Percentiles rank a stretch among this genome's conserved stretches.
Evolutionary conservation across 306 rosid species (phyloP).

Genomic region (Carpinus fangiana): DNA sequence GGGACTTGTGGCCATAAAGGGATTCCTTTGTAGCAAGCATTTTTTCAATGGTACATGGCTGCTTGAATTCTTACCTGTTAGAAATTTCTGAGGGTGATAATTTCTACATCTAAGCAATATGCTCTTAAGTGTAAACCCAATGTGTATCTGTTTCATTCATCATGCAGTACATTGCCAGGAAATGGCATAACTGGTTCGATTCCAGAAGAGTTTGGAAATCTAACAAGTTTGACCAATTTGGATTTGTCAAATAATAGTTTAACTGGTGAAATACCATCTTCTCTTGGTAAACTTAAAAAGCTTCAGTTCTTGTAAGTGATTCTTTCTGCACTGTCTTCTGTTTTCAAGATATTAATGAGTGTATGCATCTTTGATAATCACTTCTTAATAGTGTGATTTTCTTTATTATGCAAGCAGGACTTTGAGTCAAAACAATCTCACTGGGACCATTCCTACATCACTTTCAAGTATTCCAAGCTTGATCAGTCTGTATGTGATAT

Average conservation of each 20-base stretch:
- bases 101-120: background rate
- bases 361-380: slow-evolving; percentile 21
- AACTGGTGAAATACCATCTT: slow-evolving; percentile 77
- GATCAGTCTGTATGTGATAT: slow-evolving; percentile 66
- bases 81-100: slow-evolving; percentile 8
- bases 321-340: slow-evolving; percentile 10
- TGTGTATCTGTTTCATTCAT: slow-evolving; percentile 26
- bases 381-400: slow-evolving; percentile 27
- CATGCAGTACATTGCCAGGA: slow-evolving; percentile 77
- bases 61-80: background rate
- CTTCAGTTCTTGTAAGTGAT: slow-evolving; percentile 91
- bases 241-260: slow-evolving; percentile 78
- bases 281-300: slow-evolving; percentile 71
- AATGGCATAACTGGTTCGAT: slow-evolving; percentile 75
- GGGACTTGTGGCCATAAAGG: background rate
- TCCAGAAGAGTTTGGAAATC: slow-evolving; percentile 78
- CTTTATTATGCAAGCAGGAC: slow-evolving; percentile 58
- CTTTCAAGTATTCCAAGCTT: slow-evolving; percentile 60
- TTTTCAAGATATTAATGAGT: slow-evolving; percentile 13
- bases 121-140: slow-evolving; percentile 14
- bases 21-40: background rate
- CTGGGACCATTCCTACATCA: slow-evolving; percentile 80
- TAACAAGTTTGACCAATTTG: slow-evolving; percentile 67
- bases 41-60: background rate
- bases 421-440: slow-evolving; percentile 75